These are phyloP conservation scores for Carpinus viminea DNA, from an alignment of 306 rosid species.

Conservation along the genomic window DNA sequence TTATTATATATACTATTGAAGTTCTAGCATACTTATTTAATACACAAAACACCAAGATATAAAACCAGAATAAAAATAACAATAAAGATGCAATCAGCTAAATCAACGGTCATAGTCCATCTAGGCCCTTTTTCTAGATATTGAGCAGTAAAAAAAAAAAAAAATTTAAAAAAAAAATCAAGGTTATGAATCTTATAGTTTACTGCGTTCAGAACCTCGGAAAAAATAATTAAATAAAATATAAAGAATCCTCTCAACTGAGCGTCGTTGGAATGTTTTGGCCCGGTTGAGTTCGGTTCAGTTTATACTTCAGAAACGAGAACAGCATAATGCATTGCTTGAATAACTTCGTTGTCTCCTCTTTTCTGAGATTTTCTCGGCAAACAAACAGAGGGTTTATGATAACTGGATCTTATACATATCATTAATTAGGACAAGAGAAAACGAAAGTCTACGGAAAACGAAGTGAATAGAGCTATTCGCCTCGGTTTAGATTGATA, in stretches of 20 bases:
- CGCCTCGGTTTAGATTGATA: not conserved
- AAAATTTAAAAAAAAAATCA: not conserved
- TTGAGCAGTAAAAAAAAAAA: not conserved
- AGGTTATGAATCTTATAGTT: not conserved
- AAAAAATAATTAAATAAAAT: not conserved
- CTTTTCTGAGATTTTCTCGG: conserved; percentile 9
- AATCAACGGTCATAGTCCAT: not conserved
- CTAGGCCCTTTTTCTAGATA: not conserved
- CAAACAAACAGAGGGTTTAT: conserved; percentile 6
- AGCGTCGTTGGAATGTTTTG: conserved; percentile 12
- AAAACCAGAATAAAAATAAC: not conserved
- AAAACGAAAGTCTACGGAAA: not conserved
- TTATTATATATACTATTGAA: too few species aligned
- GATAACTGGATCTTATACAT: not conserved
- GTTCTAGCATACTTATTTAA: not conserved
- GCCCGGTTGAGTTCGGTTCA: conserved; percentile 17
- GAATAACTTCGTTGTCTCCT: not conserved
- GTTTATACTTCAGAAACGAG: conserved; percentile 12
- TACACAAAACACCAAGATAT: not conserved
- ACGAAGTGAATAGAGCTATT: not conserved
- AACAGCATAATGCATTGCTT: not conserved
- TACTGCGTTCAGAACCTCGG: not conserved
- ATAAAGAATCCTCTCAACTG: not conserved
- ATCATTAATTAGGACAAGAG: conserved; percentile 7
- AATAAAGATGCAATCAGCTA: not conserved